Evolutionary conservation across 345 rosid genomes (phyloP).

Genomic region (Streptanthus diversifolius): DNA sequence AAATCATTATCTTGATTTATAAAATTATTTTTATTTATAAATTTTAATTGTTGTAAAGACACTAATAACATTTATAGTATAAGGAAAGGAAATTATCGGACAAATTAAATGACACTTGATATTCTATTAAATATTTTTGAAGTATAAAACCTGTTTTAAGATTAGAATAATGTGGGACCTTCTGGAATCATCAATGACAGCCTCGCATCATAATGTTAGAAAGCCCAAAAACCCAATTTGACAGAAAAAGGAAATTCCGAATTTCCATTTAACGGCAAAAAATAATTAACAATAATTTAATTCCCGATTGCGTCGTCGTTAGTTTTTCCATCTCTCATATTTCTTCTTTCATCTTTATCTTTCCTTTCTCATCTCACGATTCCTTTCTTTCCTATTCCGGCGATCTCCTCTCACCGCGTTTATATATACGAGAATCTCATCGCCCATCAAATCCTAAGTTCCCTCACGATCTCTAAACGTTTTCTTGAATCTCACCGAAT

Average conservation of each 20-base stretch:
- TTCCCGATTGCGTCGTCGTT: constrained; percentile 1
- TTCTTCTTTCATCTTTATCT: not conserved
- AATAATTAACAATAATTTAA: not conserved
- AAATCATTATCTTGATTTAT: too few relatives aligned
- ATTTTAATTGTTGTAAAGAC: too few relatives aligned
- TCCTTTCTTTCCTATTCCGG: not conserved
- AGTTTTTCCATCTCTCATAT: not conserved
- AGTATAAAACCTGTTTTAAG: too few relatives aligned
- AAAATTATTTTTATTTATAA: too few relatives aligned
- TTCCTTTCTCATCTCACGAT: constrained; percentile 7
- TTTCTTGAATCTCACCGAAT: not conserved
- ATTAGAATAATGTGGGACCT: too few relatives aligned
- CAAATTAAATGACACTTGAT: too few relatives aligned
- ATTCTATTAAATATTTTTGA: too few relatives aligned
- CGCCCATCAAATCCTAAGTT: not conserved
- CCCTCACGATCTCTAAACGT: not conserved
- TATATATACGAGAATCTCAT: not conserved
- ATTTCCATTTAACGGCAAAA: not conserved
- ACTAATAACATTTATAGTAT: too few relatives aligned
- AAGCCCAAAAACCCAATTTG: not conserved
- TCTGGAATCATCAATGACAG: too few relatives aligned
- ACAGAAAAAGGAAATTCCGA: too few relatives aligned
- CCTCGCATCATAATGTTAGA: too few relatives aligned
- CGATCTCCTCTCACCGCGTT: not conserved
- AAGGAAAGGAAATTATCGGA: too few relatives aligned